These are phyloP conservation scores for Eucommia ulmoides DNA, from an alignment of 257 asterid species.

Conservation along the genomic window DNA sequence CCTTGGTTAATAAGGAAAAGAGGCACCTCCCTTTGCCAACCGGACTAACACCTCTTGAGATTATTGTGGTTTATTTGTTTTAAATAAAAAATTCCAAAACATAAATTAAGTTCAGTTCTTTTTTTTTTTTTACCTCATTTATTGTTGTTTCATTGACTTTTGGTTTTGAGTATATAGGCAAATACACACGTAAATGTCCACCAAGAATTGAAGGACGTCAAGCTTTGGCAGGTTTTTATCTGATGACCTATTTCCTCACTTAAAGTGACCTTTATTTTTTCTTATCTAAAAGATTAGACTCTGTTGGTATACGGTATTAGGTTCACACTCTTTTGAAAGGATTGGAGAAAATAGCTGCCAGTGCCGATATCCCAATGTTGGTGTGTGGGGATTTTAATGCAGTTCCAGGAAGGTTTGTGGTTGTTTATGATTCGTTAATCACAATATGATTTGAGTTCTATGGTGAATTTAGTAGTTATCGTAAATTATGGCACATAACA, in stretches of 20 bases:
- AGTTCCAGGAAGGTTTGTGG: constrained; percentile 75
- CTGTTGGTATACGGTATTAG: constrained; percentile 24
- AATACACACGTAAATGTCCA: constrained; percentile 87
- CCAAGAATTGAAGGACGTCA: constrained; percentile 86
- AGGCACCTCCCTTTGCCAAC: no score
- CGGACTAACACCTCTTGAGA: not conserved
- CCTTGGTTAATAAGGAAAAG: no score
- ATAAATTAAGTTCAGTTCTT: not conserved
- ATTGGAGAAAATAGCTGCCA: constrained; percentile 84
- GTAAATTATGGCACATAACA: no score
- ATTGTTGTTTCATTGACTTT: not conserved
- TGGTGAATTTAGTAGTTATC: no score
- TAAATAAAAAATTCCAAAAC: no score
- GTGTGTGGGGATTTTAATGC: constrained; percentile 96
- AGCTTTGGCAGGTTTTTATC: constrained; percentile 88
- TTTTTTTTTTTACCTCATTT: constrained; percentile 3
- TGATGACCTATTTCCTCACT: constrained; percentile 7
- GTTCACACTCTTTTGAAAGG: constrained; percentile 92
- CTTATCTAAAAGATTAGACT: constrained; percentile 10
- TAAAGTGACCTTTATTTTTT: constrained; percentile 8
- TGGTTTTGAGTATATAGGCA: constrained; percentile 47
- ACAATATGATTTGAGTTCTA: no score
- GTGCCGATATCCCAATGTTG: constrained; percentile 94
- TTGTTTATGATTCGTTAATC: constrained; percentile 3
- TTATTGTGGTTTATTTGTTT: not conserved